Evolutionary conservation across 768 basidiomycete species (phyloP).

Genomic region (Amanita phalloides): DNA sequence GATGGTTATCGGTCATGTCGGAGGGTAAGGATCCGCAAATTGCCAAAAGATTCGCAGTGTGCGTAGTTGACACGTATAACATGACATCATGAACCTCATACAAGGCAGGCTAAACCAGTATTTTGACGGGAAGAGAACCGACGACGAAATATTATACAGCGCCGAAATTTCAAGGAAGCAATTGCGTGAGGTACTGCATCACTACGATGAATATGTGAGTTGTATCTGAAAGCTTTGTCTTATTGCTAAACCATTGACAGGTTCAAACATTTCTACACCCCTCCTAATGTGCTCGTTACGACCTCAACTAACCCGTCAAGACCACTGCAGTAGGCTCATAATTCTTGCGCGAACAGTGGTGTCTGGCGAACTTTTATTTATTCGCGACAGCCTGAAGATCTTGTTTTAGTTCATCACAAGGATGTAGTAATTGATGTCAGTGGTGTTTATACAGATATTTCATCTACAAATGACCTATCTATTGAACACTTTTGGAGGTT

Average conservation of each 20-base stretch:
- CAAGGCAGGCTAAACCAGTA: conserved; percentile 72
- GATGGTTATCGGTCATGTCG: conserved; percentile 88
- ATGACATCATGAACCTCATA: not conserved
- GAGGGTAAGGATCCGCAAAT: conserved; percentile 65
- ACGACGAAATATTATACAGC: conserved; percentile 88
- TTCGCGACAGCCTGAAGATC: not conserved
- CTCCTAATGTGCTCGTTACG: conserved; percentile 11
- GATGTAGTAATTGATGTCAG: not conserved
- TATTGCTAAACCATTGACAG: conserved; percentile 15
- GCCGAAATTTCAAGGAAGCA: conserved; percentile 81
- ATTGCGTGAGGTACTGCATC: conserved; percentile 70
- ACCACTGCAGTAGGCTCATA: no score
- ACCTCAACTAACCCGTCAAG: no score
- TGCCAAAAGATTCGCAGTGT: conserved; percentile 72
- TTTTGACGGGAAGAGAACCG: conserved; percentile 85
- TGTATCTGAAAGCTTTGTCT: not conserved
- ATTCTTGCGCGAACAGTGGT: no score
- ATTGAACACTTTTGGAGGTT: no score
- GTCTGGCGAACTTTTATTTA: no score
- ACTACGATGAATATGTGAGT: conserved; percentile 83
- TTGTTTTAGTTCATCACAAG: not conserved
- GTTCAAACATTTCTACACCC: conserved; percentile 44
- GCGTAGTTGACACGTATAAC: conserved; percentile 14
- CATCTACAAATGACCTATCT: not conserved
- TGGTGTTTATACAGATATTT: not conserved